Evolutionary conservation across 2,329 filamentous ascomycete species (phyloP).

Genomic region (Claviceps sp.): DNA sequence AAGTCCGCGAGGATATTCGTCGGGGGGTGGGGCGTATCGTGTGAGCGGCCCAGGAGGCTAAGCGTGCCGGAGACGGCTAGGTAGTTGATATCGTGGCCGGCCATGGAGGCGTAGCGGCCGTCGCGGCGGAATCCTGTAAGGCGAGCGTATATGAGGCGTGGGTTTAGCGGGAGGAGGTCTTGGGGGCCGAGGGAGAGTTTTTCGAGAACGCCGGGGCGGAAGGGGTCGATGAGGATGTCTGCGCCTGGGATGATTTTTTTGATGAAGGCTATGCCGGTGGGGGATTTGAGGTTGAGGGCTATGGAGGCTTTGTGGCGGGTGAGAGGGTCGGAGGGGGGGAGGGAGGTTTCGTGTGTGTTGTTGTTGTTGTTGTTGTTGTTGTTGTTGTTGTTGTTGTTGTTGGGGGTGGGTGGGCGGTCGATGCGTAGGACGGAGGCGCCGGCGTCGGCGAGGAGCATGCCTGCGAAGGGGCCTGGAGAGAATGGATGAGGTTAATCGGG

Average conservation of each 20-base stretch:
- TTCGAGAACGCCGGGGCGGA: constrained; percentile 82
- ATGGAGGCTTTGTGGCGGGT: constrained; percentile 73
- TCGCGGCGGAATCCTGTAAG: constrained; percentile 86
- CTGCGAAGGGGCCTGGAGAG: constrained; percentile 66
- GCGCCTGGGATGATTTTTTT: constrained; percentile 57
- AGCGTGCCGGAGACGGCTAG: constrained; percentile 77
- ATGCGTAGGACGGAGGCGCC: constrained; percentile 80
- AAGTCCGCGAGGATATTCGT: constrained; percentile 83
- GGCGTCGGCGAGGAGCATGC: constrained; percentile 78
- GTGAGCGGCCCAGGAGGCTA: constrained; percentile 56
- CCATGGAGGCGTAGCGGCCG: constrained; percentile 76
- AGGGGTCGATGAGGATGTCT: constrained; percentile 86
- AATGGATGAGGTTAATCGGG: not conserved
- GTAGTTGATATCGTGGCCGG: constrained; percentile 94
- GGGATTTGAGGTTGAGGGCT: constrained; percentile 62
- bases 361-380: constrained; percentile 6
- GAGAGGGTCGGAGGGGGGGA: constrained; percentile 41
- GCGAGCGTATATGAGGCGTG: constrained; percentile 64
- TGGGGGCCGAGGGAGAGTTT: constrained; percentile 65
- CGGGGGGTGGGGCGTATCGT: constrained; percentile 62
- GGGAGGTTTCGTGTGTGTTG: not conserved
- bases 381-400: constrained; percentile 6
- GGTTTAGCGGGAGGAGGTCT: constrained; percentile 53
- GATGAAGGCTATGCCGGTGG: constrained; percentile 50
- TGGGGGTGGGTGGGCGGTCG: constrained; percentile 44